Evolutionary conservation across 2,329 filamentous ascomycete genomes (phyloP), one percentile per base, ranked within the genome.

Genomic region (Aaosphaeria arxii): DNA sequence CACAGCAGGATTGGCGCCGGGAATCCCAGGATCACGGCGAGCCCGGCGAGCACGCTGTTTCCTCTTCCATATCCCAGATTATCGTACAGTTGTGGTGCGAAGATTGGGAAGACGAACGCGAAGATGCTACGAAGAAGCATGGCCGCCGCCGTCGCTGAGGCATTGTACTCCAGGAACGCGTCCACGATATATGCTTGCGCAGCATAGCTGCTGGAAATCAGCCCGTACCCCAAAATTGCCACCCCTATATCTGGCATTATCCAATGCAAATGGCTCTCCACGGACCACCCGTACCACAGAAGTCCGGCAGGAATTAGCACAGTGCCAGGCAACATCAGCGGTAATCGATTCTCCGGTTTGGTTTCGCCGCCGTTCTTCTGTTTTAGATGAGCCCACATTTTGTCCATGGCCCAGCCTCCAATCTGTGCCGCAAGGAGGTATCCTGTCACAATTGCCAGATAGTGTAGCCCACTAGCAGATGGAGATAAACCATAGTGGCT

Each of bases 101-200:
- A 67, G 17, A 74, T 54, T 0, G 72, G 72, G 48, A 74, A 56
- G 5, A 47, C 47, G 31, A 59, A 62, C 9, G 53, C 59, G 38
- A 59, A 48, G 1, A 58, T 24, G 31, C 57, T 57, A 2, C 54
- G 48, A 7, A 61, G 44, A 13, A 61, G 47, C 30, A 49, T 44
- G 1, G 52, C 49, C 79, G 84, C n/a, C 78, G 83, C 4, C 81
- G 82, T 2, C 0, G 56, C 54, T 6, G 78, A 83, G 1, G 84
- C 84, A 1, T 83, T 81, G 53, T 84, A 81, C 46, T 74, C 66
- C 0, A 74, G 70, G 56, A 77, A 85, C 4, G 77, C 74, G 44
- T 87, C 83, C 42, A 86, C 76, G 2, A 86, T 71, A 52, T 88
- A 88, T 7, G 80, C 78, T 45, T 77, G 74, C 0, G 77, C 61